Base-by-base conservation (phyloP, 257 asterid genomes). In the Phtheirospermum japonicum region DNA sequence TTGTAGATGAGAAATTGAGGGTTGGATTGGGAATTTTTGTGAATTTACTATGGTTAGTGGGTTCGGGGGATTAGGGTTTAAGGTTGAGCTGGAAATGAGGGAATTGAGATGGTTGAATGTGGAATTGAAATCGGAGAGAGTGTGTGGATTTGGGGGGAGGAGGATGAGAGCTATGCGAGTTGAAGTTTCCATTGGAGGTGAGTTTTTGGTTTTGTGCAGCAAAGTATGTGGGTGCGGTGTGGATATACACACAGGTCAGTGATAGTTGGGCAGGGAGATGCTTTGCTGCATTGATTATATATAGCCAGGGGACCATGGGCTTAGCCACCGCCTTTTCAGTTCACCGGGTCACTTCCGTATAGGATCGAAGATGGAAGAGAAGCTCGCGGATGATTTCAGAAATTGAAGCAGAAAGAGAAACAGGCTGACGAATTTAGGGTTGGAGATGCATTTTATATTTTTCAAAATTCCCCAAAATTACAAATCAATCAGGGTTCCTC, bases 1-100 rank as follows among this genome's bases (percentile, higher is more conserved):
- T 73, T 32, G 96, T 73, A 53, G 99, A 89, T 16, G 94, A 71
- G 56, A 92, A 89, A 18, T 52, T 74, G 52, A n/a, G n/a, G n/a
- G n/a, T n/a, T n/a, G n/a, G n/a, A n/a, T n/a, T n/a, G n/a, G 64
- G 74, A 57, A 56, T 51, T 75, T 69, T 54, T 9, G 61, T 61
- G 13, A 56, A 56, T 42, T 49, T 52, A 2, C 59, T 46, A 32
- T 49, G 52, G 61, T 16, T 66, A 5, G 45, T 55, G 4, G 26
- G 34, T 7, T 57, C 45, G 59, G 61, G 48, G 59, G 58, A 7
- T 61, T 79, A 61, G 79, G 72, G 71, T 53, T 70, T 20, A 34
- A 14, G 74, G 71, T 59, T 2, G 79, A 69, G 57, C 77, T 67
- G 49, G 85, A 76, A 20, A 86, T 59, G 42, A 90, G 79, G 68